Base-by-base conservation (phyloP, 2,329 filamentous ascomycete genomes). In the Harringtonia aguacate region DNA sequence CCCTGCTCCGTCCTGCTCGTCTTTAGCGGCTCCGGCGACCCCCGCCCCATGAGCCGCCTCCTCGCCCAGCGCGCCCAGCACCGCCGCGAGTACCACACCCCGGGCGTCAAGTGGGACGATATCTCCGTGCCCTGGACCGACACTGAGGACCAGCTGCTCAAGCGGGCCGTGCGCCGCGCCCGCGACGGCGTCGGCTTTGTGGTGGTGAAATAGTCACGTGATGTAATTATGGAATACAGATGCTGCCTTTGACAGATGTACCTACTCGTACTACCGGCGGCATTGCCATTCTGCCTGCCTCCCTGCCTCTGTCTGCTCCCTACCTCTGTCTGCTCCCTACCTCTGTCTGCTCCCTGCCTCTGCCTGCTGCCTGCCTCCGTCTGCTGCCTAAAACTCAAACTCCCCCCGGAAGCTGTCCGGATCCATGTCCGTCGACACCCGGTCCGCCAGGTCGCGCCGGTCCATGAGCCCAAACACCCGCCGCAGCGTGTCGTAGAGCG, bases 381-480 rank as follows among this genome's bases (percentile, higher is more conserved):
- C 24, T n/a, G n/a, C 1, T 17, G 15, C 17, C 20, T 46, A 77
- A 55, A 95, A 95, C 48, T 95, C 89, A 71, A 95, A 92, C 58
- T 95, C 88, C 46, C 79, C 79, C 56, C 88, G 78, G 70, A 98
- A 94, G 33, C 80, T 70, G 57, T 92, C 86, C 22, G 95, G 81
- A 65, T 97, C 87, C 68, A 98, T 90, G 22, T 89, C 90, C 1
- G 81, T 78, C 13, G 89, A 81, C 7, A 95, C 92, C 67, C 81
- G 76, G 60, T 97, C 89, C 4, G 84, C 84, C 58, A 98, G 61
- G 64, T 98, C 92, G 45, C 87, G 71, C 46, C 92, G 70, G 3
- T 84, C 84, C 92, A 98, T 97, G 67, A 94, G 87, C 10, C 81
- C 89, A 63, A 98, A 97, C n/a, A 97, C 92, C 48, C 94, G 73